Evolutionary conservation across 2,329 filamentous ascomycete species (phyloP).

Genomic region (Cadophora gregata): DNA sequence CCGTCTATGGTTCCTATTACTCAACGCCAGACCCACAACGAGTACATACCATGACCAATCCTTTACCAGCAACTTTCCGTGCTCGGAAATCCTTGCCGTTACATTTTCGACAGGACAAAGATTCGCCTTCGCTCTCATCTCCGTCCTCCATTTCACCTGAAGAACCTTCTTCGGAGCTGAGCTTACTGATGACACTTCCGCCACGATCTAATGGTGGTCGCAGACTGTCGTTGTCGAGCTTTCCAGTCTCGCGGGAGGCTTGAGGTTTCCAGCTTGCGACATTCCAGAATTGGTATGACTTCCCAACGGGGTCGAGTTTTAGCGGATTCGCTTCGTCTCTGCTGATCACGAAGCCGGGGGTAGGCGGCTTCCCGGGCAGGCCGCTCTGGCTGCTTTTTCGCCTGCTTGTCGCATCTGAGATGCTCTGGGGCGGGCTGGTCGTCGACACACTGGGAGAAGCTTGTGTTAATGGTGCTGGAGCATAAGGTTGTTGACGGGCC

Average conservation of each 20-base stretch:
- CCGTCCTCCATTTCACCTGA: slow-evolving; percentile 48
- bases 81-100: slow-evolving; percentile 67
- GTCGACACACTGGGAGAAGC: slow-evolving; percentile 39
- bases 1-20: not conserved
- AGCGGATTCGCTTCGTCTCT: slow-evolving; percentile 50
- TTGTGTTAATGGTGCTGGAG: slow-evolving; percentile 26
- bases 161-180: slow-evolving; percentile 61
- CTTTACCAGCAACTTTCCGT: slow-evolving; percentile 57
- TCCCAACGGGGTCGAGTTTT: slow-evolving; percentile 48
- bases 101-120: slow-evolving; percentile 63
- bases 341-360: slow-evolving; percentile 61
- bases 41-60: slow-evolving; percentile 65
- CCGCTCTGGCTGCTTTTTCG: slow-evolving; percentile 28
- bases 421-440: slow-evolving; percentile 38
- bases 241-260: slow-evolving; percentile 31
- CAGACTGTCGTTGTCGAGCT: slow-evolving; percentile 31
- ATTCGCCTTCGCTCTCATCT: slow-evolving; percentile 43
- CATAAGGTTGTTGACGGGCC: slow-evolving; percentile 41
- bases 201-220: slow-evolving; percentile 31
- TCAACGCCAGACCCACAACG: slow-evolving; percentile 52
- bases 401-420: slow-evolving; percentile 31
- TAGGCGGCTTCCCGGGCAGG: slow-evolving; percentile 50
- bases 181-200: slow-evolving; percentile 51
- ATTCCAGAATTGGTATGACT: slow-evolving; percentile 62
- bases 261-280: slow-evolving; percentile 55